A percentile compares a stretch with the other conserved stretches of the same genome.
These are phyloP conservation scores for Taxawa tesnikishii DNA, from an alignment of 2,329 filamentous ascomycete genomes.

Conservation along the genomic window DNA sequence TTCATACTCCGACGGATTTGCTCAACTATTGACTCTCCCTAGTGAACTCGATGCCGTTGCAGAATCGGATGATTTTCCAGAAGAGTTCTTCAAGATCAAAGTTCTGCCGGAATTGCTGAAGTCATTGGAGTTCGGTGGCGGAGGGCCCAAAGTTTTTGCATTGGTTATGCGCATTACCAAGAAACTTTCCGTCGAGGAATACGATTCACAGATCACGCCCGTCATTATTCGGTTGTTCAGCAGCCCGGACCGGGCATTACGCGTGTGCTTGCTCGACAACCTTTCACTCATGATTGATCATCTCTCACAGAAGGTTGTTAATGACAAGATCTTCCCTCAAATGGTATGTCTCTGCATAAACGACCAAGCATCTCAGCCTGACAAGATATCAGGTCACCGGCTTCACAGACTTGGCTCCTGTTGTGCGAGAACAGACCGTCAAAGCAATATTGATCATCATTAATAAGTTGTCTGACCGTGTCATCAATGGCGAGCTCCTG, in stretches of 20 bases:
- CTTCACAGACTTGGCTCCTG: slow-evolving; percentile 80
- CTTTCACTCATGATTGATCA: slow-evolving; percentile 85
- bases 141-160: slow-evolving; percentile 78
- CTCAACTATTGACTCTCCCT: slow-evolving; percentile 7
- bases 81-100: slow-evolving; percentile 97
- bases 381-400: slow-evolving; percentile 57
- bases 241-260: slow-evolving; percentile 82
- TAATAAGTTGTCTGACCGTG: slow-evolving; percentile 78
- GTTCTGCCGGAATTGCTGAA: slow-evolving; percentile 92
- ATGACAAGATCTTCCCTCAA: slow-evolving; percentile 93
- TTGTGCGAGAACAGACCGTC: slow-evolving; percentile 90
- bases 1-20: not conserved
- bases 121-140: slow-evolving; percentile 95
- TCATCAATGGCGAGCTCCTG: slow-evolving; percentile 85
- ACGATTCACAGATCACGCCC: slow-evolving; percentile 70
- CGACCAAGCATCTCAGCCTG: slow-evolving; percentile 12
- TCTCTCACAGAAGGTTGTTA: slow-evolving; percentile 75
- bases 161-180: slow-evolving; percentile 84
- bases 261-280: slow-evolving; percentile 82
- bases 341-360: slow-evolving; percentile 45
- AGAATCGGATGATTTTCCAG: slow-evolving; percentile 77
- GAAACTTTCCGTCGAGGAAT: slow-evolving; percentile 83
- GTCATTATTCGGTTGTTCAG: slow-evolving; percentile 78
- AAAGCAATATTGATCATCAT: slow-evolving; percentile 86
- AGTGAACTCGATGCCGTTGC: slow-evolving; percentile 65